Evolutionary conservation across 768 basidiomycete species (phyloP).

Genomic region (Wakefieldia striispora): DNA sequence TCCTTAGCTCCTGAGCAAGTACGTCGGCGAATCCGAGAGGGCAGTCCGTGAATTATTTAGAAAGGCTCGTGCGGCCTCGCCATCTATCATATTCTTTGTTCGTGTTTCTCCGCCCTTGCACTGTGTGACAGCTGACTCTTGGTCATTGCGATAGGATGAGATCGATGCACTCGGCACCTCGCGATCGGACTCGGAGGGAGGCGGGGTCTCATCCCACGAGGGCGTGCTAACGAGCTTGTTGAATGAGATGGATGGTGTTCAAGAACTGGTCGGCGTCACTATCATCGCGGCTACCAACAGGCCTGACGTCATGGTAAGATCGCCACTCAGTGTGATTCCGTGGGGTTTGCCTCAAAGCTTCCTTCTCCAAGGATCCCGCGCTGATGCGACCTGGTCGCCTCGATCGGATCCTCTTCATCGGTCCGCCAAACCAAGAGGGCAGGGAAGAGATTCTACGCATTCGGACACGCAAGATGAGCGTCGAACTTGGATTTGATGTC

Average conservation of each 20-base stretch:
- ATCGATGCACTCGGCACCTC: slow-evolving; percentile 91
- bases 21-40: slow-evolving; percentile 94
- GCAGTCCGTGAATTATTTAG: slow-evolving; percentile 94
- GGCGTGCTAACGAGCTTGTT: slow-evolving; percentile 91
- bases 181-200: slow-evolving; percentile 54
- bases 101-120: slow-evolving; percentile 23
- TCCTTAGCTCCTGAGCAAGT: slow-evolving; percentile 89
- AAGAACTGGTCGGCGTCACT: slow-evolving; percentile 92
- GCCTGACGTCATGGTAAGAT: slow-evolving; percentile 83
- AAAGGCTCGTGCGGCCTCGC: slow-evolving; percentile 91
- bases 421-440: slow-evolving; percentile 79
- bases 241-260: slow-evolving; percentile 99
- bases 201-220: slow-evolving; percentile 61
- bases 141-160: slow-evolving; percentile 71
- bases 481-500: slow-evolving; percentile 68
- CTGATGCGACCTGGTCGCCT: slow-evolving; percentile 93
- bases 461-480: slow-evolving; percentile 73
- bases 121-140: neutral
- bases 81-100: slow-evolving; percentile 96
- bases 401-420: slow-evolving; percentile 92
- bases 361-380: slow-evolving; percentile 73
- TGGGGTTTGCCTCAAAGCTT: neutral
- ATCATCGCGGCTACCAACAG: slow-evolving; percentile 95
- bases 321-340: neutral
- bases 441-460: slow-evolving; percentile 86